These are phyloP conservation scores for Apiospora hydei DNA, from an alignment of 2,329 filamentous ascomycete genomes.

Conservation along the genomic window DNA sequence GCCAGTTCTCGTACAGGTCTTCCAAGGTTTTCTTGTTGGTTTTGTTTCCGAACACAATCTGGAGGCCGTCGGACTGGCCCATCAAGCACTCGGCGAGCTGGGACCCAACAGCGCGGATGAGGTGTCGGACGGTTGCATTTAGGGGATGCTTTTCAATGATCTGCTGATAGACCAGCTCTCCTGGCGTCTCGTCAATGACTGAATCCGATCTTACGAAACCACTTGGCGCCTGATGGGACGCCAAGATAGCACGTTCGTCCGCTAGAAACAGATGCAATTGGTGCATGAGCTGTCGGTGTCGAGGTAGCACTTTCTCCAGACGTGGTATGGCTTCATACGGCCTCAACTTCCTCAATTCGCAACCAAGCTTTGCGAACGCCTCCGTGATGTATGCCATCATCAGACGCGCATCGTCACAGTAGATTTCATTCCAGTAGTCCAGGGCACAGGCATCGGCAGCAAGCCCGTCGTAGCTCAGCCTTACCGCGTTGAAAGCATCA, in stretches of 20 bases:
- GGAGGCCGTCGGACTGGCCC: constrained; percentile 33
- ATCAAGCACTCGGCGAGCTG: constrained; percentile 33
- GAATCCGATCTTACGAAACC: constrained; percentile 22
- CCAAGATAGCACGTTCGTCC: constrained; percentile 18
- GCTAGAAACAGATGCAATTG: constrained; percentile 44
- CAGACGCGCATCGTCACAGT: constrained; percentile 39
- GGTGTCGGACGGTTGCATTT: constrained; percentile 31
- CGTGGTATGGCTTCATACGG: constrained; percentile 34
- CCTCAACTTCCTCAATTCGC: constrained; percentile 32
- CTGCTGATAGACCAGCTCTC: constrained; percentile 28
- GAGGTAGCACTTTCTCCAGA: constrained; percentile 31
- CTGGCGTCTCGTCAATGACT: constrained; percentile 25
- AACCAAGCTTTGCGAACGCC: constrained; percentile 42
- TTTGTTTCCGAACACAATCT: constrained; percentile 35
- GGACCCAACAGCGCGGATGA: constrained; percentile 32
- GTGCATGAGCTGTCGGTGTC: constrained; percentile 37
- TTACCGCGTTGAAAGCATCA: neutral
- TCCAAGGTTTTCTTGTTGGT: constrained; percentile 32
- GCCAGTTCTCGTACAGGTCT: constrained; percentile 36
- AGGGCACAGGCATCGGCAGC: constrained; percentile 18
- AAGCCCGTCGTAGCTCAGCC: constrained; percentile 17
- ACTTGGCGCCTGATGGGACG: neutral
- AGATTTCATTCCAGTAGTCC: constrained; percentile 39
- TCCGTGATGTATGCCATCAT: constrained; percentile 43
- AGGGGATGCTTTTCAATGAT: constrained; percentile 27